These are phyloP conservation scores for Scutellaria minor DNA, from an alignment of 257 asterid genomes.

Conservation along the genomic window DNA sequence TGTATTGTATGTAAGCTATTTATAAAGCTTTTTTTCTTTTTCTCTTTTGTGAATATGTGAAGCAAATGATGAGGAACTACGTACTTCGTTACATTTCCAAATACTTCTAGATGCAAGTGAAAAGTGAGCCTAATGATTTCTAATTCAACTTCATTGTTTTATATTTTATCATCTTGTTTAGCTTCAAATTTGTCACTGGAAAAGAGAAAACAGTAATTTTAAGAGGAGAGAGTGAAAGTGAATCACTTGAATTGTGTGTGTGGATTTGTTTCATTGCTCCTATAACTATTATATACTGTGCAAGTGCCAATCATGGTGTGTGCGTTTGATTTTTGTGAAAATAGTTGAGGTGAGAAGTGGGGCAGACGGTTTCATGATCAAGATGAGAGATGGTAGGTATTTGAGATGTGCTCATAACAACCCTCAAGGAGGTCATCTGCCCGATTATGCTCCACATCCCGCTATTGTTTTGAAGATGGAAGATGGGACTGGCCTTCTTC, in stretches of 20 bases:
- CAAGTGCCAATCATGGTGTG: conserved; percentile 12
- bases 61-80: not conserved
- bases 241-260: not conserved
- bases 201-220: no score
- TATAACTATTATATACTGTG: not conserved
- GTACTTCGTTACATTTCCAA: no score
- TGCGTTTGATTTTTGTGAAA: conserved; percentile 27
- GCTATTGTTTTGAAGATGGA: conserved; percentile 98
- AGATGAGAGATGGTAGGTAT: conserved; percentile 92
- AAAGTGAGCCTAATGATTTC: no score
- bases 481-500: conserved; percentile 93
- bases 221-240: not conserved
- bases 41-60: not conserved
- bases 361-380: conserved; percentile 90
- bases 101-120: no score
- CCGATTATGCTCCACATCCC: conserved; percentile 90
- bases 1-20: conserved; percentile 3
- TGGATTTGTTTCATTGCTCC: not conserved
- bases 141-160: no score
- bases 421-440: conserved; percentile 78
- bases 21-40: not conserved
- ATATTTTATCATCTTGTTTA: no score
- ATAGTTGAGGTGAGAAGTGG: conserved; percentile 97
- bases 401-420: conserved; percentile 82
- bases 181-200: no score